Evolutionary conservation across 106 monocot species (phyloP), one percentile per base, ranked within the genome.

Genomic region (Dioscorea zingiberensis): DNA sequence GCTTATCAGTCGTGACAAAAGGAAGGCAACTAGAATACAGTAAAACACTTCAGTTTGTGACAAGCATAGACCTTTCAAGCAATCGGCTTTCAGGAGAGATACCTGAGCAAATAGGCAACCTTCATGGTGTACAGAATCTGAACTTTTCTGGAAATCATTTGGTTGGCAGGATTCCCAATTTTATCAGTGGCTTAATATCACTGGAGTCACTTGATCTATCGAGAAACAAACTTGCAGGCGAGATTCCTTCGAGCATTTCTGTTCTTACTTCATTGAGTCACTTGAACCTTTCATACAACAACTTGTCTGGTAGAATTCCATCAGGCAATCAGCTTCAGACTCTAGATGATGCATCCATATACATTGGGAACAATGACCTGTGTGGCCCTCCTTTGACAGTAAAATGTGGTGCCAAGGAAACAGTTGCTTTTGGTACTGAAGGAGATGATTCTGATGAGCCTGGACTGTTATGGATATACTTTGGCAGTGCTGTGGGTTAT

Each of bases 271-370:
- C 11, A 8, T 71, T 81, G 23, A 63, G 27, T 51, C 1, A 71
- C 71, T 59, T 76, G 44, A 76, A 81, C 63, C 3, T 81, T 27
- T 81, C 72, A 5, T 68, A 68, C 16, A 76, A 76, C 38, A 68
- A 76, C 55, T 27, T 81, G 2, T 72, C 71, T 2, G 76, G 76
- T 8, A 57, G 30, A 25, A 72, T 81, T 30, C 81, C 81, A 7
- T 47, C 59, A 0, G 71, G 77, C 12, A 30, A 58, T 60, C 77
- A 77, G 47, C 55, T 77, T 13, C 63, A 60, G 44, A 58, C 55
- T 1, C 22, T 77, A 3, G 24, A 62, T 76, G 49, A 67, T 46
- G 17, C 68, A 24, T 82, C 68, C 3, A 73, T 69, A 0, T 76
- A 77, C 29, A 30, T 25, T 12, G 76, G 69, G 6, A 82, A 82